Evolutionary conservation across 2,329 filamentous ascomycete genomes (phyloP), one percentile per base, ranked within the genome.

Genomic region (Diplocarpon rosae): DNA sequence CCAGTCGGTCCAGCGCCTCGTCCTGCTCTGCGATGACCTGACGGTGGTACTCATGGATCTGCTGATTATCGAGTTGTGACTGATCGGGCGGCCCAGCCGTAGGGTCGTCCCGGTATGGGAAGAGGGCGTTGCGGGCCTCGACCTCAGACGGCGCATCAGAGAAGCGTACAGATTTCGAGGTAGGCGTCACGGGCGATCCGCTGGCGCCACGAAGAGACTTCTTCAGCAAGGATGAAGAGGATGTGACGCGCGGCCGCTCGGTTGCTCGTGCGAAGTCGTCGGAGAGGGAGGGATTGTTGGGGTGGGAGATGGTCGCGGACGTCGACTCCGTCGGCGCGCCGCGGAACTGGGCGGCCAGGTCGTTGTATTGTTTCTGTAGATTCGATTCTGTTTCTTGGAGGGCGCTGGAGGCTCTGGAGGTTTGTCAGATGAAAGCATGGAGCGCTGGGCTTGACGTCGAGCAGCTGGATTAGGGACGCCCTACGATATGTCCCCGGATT

Each of bases 21-120:
- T 98, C 92, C 65, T 98, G 92, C 50, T 95, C 81, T n/a, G 75
- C 73, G 31, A 98, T 70, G 20, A 95, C 79, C 50, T 79, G 78
- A 45, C 73, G 69, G 66, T 98, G 92, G 64, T 93, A 89, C 16
- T 75, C 71, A 66, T 95, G 85, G 52, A 96, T 81, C 65, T 95
- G 87, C 62, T 82, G 71, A 64, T 96, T 96, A 61, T 75, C 72
- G 60, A 95, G 70, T 66, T 48, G 66, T 58, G 53, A 61, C 55
- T 59, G 57, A 52, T 61, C 60, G 16, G 53, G 57, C 15, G 52
- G 8, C 10, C 32, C 32, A 3, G 50, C 57, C 12, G 46, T 53
- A 0, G 82, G 82, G 54, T 87, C 76, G 60, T 90, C 85, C 49
- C 77, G 75, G 65, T 90, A 90, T 28, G 63, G 77, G 59, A 83